These are phyloP conservation scores for Calcarisporium arbuscula DNA, from an alignment of 2,329 filamentous ascomycete species.

Conservation along the genomic window DNA sequence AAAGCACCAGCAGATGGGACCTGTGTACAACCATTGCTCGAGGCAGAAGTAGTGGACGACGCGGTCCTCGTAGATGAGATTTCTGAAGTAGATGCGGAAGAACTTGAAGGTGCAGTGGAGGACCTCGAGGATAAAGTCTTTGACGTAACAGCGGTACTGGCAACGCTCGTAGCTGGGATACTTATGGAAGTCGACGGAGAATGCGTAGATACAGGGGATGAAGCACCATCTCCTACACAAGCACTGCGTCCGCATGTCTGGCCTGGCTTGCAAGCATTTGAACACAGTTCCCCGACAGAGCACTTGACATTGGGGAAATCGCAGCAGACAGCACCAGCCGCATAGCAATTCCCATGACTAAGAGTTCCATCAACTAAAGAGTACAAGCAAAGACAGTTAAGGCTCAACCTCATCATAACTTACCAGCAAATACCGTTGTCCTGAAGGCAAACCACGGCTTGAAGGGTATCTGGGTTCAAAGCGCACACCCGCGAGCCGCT, in stretches of 20 bases:
- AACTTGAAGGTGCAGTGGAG: too few species aligned
- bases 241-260: neutral
- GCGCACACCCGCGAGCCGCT: neutral
- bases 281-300: neutral
- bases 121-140: too few species aligned
- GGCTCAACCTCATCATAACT: neutral
- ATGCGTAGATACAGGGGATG: too few species aligned
- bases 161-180: too few species aligned
- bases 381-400: neutral
- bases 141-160: too few species aligned
- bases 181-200: too few species aligned
- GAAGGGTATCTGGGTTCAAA: neutral
- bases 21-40: neutral
- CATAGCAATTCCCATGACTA: neutral
- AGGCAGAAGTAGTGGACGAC: neutral
- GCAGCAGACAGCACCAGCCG: neutral
- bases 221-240: neutral
- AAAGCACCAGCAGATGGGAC: neutral
- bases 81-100: neutral
- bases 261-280: neutral
- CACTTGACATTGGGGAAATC: neutral
- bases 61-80: neutral
- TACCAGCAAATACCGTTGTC: neutral
- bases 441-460: neutral
- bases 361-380: neutral